Base-by-base conservation (phyloP, 805 yeast species). In the Starmerella apis region DNA sequence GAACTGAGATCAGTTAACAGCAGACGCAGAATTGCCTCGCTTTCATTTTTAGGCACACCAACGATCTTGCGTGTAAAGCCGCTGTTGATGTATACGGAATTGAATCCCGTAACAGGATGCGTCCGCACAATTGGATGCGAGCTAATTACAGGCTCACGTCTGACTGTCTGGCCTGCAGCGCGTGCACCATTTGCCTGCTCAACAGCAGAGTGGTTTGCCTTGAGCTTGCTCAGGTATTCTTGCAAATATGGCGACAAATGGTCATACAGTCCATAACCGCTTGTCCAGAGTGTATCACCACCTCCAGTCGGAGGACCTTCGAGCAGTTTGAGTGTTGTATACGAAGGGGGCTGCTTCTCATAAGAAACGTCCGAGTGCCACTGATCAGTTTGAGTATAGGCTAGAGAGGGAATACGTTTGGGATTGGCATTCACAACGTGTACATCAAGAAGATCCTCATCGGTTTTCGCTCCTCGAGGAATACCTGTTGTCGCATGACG, bases 351-450 rank as follows among this genome's bases (percentile, higher is more conserved):
- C 63, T 80, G 86, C 50, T 71, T 70, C 62, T 83, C 90, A 64
- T 81, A 83, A 20, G 85, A 74, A 23, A 81, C 83, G 63, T 83
- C 92, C 2, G 84, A 74, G 64, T 83, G 92, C 83, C 85, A 83
- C 36, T 56, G 44, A 39, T 59, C 58, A 18, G 59, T 49, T 46
- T 61, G 63, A 7, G 65, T 49, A 53, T 49, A 61, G 3, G 64
- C 64, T 56, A 54, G 41, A 23, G 57, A 53, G 8, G 65, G 65
- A 13, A 47, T 35, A 10, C 63, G 54, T 32, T 46, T 51, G 45
- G 61, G 59, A 16, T 58, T 58, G 19, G 62, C 58, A 47, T 56
- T 58, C 11, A 63, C 63, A 16, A 63, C 66, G 49, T 63, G 66
- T 14, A 63, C 63, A 25, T 61, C 65, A 10, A 59, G 60, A 45